A percentile compares a stretch with the other conserved stretches of the same genome.
phyloP scores from a whole-genome alignment of 202 grass and related monocot genomes.

The Schoenoplectus triqueter region DNA sequence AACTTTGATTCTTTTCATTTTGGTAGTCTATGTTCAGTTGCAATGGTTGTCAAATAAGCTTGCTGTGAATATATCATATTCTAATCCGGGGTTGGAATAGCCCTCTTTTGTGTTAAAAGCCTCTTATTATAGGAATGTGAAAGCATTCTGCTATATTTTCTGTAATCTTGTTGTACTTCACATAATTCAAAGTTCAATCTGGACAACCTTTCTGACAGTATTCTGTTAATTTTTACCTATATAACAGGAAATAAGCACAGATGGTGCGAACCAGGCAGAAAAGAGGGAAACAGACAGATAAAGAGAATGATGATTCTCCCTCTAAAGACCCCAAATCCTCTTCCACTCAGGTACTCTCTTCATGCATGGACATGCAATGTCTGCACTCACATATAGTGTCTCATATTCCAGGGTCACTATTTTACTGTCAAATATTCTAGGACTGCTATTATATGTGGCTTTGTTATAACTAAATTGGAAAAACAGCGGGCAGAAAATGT shows the following conservation, averaged over 20 bases:
- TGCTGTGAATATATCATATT: neutral
- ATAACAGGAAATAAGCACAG: neutral
- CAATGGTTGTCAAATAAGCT: neutral
- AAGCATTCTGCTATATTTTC: neutral
- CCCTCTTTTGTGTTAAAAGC: neutral
- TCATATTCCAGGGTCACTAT: neutral
- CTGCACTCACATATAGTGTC: neutral
- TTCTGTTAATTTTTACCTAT: constrained; percentile 26
- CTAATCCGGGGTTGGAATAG: neutral
- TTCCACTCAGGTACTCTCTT: constrained; percentile 33
- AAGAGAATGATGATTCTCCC: constrained; percentile 37
- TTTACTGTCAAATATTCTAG: too few species aligned
- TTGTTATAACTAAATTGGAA: constrained; percentile 10
- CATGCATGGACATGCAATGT: neutral
- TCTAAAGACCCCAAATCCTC: constrained; percentile 37
- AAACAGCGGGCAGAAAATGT: neutral
- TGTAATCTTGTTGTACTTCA: constrained; percentile 3
- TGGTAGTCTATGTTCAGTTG: neutral
- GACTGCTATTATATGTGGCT: neutral
- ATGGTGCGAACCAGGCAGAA: constrained; percentile 40
- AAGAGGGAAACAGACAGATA: constrained; percentile 36
- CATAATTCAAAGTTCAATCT: neutral
- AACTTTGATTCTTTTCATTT: neutral
- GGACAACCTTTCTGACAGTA: neutral
- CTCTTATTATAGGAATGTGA: neutral